Percentiles rank a stretch among this genome's conserved stretches.
Conservation (phyloP, 1,284 basidiomycete genomes). For the Hymenochaete sp. region DNA sequence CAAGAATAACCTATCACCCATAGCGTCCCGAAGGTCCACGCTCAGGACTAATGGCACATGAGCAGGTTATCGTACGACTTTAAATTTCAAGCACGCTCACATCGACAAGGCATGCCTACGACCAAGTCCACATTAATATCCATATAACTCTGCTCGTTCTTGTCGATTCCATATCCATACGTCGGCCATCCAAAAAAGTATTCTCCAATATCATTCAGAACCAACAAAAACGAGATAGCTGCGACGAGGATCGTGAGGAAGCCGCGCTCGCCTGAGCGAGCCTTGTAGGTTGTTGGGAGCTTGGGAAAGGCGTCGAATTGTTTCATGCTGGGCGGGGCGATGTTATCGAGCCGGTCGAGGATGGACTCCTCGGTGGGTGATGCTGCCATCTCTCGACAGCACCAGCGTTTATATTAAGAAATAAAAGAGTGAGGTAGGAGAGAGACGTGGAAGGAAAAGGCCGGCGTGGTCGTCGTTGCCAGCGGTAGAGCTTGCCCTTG, state of each 20-base stretch:
- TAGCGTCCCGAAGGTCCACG: slow-evolving; percentile 85
- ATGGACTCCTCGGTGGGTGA: slow-evolving; percentile 29
- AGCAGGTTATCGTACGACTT: slow-evolving; percentile 15
- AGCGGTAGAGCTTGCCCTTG: neutral
- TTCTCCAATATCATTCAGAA: slow-evolving; percentile 83
- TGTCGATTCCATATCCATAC: slow-evolving; percentile 79
- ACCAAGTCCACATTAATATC: slow-evolving; percentile 85
- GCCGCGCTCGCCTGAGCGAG: slow-evolving; percentile 80
- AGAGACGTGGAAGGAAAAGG: slow-evolving; percentile 5
- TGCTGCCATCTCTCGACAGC: slow-evolving; percentile 24
- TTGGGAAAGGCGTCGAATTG: slow-evolving; percentile 85
- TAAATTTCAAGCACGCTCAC: slow-evolving; percentile 41
- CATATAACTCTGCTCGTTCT: slow-evolving; percentile 51
- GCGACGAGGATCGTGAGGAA: slow-evolving; percentile 79
- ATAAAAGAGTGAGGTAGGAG: neutral
- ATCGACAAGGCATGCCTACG: slow-evolving; percentile 87
- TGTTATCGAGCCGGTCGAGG: slow-evolving; percentile 48
- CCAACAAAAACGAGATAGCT: slow-evolving; percentile 61
- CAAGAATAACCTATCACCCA: slow-evolving; percentile 86
- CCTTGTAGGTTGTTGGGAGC: slow-evolving; percentile 80
- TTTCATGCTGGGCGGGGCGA: slow-evolving; percentile 41
- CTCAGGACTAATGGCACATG: slow-evolving; percentile 54
- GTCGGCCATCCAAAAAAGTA: slow-evolving; percentile 90
- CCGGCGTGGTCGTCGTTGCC: neutral
- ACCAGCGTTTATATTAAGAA: slow-evolving; percentile 13